Evolutionary conservation across 2,329 filamentous ascomycete species (phyloP), one percentile per base, ranked within the genome.

Genomic region (Falciphora oryzae): DNA sequence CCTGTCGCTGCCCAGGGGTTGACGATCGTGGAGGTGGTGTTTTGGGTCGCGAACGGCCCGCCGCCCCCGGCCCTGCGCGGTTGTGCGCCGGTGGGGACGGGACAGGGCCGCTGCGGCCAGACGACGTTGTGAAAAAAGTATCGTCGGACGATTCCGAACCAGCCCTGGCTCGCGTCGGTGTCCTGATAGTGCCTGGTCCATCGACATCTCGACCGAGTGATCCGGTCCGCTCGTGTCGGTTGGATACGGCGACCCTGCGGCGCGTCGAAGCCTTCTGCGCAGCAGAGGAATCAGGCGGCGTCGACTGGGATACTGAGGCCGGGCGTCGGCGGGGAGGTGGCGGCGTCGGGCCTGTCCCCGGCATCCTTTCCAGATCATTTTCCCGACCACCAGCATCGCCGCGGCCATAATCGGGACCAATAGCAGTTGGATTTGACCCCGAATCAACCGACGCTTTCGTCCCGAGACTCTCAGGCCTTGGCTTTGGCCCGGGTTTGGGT

Each of bases 41-140:
- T 53, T 53, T 53, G 1, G 44, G 44, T n/a, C 44, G 44, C 44
- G 10, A 53, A 53, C 44, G 44, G 22, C 44, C 44, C 22, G 22
- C 22, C 44, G 4, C 44, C 3, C 18, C 18, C 44, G 44, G 44
- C 22, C 22, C 44, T 8, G 44, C 18, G 22, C 18, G 44, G 44
- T 2, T 11, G 1, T 32, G 27, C 4, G 56, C 53, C 14, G 62
- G 62, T 10, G 62, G 56, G 25, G 62, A 58, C 5, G 56, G 56
- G 31, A 14, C 28, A 25, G 3, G n/a, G 10, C 32, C 53, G 32
- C 29, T 56, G 31, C 29, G 56, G 28, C 62, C 62, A 29, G 73
- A 74, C 57, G 75, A 73, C 58, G 73, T 71, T 38, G 78, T 73
- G 63, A 76, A 79, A 67, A 83, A 83, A 0, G 77, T 81, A 64